phyloP scores from a whole-genome alignment of 805 yeast genomes.

The Komagataella ulmi region DNA sequence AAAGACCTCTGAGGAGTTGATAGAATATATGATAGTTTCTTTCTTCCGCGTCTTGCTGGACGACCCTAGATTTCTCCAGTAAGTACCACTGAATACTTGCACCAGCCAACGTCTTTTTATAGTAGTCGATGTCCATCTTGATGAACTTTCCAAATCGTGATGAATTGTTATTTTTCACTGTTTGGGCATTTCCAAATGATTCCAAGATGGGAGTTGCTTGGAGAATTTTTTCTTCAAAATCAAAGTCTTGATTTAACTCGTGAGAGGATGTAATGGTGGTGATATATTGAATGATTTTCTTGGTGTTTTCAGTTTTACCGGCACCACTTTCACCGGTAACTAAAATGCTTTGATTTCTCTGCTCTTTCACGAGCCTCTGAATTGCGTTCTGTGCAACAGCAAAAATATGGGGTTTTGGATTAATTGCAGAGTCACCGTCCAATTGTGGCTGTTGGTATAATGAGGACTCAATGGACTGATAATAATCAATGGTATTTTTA shows the following conservation, averaged over 20 bases:
- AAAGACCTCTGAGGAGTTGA: constrained; percentile 63
- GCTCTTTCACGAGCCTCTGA: constrained; percentile 54
- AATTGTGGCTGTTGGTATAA: constrained; percentile 3
- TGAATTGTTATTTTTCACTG: constrained; percentile 85
- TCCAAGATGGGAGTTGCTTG: constrained; percentile 94
- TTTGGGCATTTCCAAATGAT: constrained; percentile 94
- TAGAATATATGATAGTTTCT: constrained; percentile 92
- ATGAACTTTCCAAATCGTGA: constrained; percentile 96
- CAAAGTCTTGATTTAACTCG: constrained; percentile 11
- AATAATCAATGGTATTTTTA: constrained; percentile 38
- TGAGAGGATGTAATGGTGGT: constrained; percentile 49
- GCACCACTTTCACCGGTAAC: constrained; percentile 99
- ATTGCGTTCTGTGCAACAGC: constrained; percentile 83
- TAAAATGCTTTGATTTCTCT: constrained; percentile 74
- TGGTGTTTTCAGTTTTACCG: constrained; percentile 96
- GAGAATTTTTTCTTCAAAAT: constrained; percentile 73
- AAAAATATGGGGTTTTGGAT: constrained; percentile 73
- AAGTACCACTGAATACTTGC: constrained; percentile 93
- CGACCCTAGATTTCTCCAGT: constrained; percentile 86
- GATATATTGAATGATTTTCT: constrained; percentile 83
- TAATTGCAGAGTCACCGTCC: constrained; percentile 4
- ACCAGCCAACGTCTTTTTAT: constrained; percentile 56
- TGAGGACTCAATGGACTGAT: constrained; percentile 19
- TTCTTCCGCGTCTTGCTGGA: constrained; percentile 60
- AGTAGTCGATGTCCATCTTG: constrained; percentile 57